Evolutionary conservation across 345 rosid genomes (phyloP).

Genomic region (Geranium brycei): DNA sequence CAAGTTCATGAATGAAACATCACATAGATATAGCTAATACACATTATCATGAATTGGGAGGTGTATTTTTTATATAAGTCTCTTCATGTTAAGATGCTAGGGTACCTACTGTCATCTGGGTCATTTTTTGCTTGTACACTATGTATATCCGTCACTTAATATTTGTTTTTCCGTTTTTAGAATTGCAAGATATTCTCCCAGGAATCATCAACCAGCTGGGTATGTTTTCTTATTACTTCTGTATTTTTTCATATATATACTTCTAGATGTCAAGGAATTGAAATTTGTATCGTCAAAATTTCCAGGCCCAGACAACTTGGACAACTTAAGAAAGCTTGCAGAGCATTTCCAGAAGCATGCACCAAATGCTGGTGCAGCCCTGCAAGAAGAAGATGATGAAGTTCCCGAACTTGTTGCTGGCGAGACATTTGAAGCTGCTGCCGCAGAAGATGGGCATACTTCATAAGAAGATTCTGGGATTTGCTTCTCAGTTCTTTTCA

Average conservation of each 20-base stretch:
- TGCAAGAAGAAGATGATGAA: slow-evolving; percentile 66
- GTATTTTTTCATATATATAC: not conserved
- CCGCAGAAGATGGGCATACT: slow-evolving; percentile 63
- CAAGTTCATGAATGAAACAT: too few relatives aligned
- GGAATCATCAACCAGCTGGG: slow-evolving; percentile 83
- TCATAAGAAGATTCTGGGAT: not conserved
- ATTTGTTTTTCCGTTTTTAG: slow-evolving; percentile 20
- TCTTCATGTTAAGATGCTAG: too few relatives aligned
- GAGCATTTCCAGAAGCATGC: slow-evolving; percentile 85
- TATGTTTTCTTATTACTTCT: slow-evolving; percentile 15
- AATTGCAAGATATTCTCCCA: slow-evolving; percentile 87
- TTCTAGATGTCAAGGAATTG: not conserved
- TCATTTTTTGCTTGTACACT: too few relatives aligned
- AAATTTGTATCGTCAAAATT: not conserved
- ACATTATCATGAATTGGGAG: too few relatives aligned
- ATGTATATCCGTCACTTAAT: too few relatives aligned
- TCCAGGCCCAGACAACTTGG: slow-evolving; percentile 88
- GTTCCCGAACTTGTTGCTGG: slow-evolving; percentile 83
- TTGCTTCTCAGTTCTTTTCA: not conserved
- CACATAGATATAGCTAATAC: too few relatives aligned
- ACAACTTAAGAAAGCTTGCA: slow-evolving; percentile 80
- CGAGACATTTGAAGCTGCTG: slow-evolving; percentile 82
- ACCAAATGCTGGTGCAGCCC: slow-evolving; percentile 31
- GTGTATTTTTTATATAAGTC: too few relatives aligned
- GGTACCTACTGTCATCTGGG: too few relatives aligned